Evolutionary conservation across 2,329 filamentous ascomycete species (phyloP).

Genomic region (Xylaria sp.): DNA sequence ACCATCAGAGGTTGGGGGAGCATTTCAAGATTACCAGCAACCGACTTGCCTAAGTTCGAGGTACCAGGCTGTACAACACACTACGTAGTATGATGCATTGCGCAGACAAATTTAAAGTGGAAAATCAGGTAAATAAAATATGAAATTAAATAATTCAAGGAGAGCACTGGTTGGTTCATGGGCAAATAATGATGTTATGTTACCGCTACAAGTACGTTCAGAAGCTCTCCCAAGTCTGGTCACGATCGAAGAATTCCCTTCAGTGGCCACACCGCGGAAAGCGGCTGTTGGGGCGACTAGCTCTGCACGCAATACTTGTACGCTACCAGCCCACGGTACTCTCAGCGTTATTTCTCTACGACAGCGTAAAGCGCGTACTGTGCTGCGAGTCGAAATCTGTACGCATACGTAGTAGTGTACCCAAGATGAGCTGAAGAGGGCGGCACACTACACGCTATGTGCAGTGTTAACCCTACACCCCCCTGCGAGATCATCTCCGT

Average conservation of each 20-base stretch:
- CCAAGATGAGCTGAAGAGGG: slow-evolving; percentile 23
- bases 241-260: slow-evolving; percentile 38
- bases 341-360: slow-evolving; percentile 9
- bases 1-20: slow-evolving; percentile 24
- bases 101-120: neutral
- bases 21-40: slow-evolving; percentile 16
- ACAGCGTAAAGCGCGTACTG: slow-evolving; percentile 30
- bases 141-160: neutral
- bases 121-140: neutral
- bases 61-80: slow-evolving; percentile 1
- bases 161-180: slow-evolving; percentile 4
- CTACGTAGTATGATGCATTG: neutral
- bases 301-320: slow-evolving; percentile 39
- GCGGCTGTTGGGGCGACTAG: slow-evolving; percentile 35
- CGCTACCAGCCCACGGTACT: slow-evolving; percentile 8
- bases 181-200: slow-evolving; percentile 10
- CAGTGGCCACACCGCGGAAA: slow-evolving; percentile 49
- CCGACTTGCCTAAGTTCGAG: slow-evolving; percentile 6
- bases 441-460: slow-evolving; percentile 2
- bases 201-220: slow-evolving; percentile 25
- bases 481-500: slow-evolving; percentile 35
- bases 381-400: slow-evolving; percentile 20
- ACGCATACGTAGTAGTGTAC: too few relatives aligned
- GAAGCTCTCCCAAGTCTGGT: slow-evolving; percentile 37
- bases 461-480: slow-evolving; percentile 8